phyloP scores from a whole-genome alignment of 2,329 filamentous ascomycete genomes.

The Zymoseptoria brevis region DNA sequence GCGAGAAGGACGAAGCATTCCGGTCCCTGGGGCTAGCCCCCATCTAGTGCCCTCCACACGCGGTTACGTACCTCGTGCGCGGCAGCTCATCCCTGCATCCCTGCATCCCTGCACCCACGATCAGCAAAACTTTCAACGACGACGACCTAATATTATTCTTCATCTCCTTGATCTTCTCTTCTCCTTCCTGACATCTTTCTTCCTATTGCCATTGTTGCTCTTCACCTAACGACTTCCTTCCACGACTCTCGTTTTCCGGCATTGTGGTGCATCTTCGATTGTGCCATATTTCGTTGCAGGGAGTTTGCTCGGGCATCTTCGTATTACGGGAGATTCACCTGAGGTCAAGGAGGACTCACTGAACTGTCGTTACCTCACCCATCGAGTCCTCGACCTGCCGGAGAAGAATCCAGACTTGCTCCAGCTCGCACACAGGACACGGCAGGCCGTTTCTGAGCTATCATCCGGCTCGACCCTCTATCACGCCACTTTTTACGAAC shows the following conservation, averaged over 20 bases:
- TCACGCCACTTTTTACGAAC: neutral
- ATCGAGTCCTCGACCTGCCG: neutral
- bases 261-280: neutral
- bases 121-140: neutral
- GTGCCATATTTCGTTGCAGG: neutral
- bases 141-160: neutral
- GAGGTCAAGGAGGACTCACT: neutral
- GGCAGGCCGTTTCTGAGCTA: neutral
- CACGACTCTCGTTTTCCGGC: neutral
- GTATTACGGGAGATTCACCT: neutral
- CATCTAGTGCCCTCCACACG: neutral
- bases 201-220: neutral
- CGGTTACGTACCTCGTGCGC: neutral
- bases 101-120: neutral
- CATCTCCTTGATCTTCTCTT: neutral
- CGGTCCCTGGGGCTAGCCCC: neutral
- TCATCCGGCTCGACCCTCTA: neutral
- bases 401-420: neutral
- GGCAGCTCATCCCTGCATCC: neutral
- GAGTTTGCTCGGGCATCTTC: neutral
- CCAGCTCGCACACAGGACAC: neutral
- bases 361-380: neutral
- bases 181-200: neutral
- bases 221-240: neutral
- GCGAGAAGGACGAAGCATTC: neutral